Conservation (phyloP, 768 basidiomycete genomes). For the Fomitopsis pulvina region DNA sequence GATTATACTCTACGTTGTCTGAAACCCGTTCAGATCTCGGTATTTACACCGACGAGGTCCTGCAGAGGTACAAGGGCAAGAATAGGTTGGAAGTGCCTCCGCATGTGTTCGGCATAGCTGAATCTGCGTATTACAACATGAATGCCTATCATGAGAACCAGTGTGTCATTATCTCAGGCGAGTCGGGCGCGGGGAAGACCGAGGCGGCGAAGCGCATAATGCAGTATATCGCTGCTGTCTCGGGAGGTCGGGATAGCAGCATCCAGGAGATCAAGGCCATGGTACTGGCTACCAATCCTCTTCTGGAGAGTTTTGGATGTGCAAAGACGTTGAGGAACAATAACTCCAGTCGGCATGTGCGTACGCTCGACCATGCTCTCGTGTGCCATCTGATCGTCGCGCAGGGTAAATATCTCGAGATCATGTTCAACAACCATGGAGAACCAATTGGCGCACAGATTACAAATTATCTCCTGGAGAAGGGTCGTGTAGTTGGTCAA, state of each 20-base stretch:
- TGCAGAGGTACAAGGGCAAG: constrained; percentile 88
- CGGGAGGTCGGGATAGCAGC: constrained; percentile 79
- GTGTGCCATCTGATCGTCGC: constrained; percentile 6
- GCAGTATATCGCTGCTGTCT: constrained; percentile 99
- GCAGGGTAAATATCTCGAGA: constrained; percentile 97
- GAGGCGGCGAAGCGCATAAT: constrained; percentile 99
- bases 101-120: constrained; percentile 96
- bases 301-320: constrained; percentile 97
- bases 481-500: constrained; percentile 94
- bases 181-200: constrained; percentile 98
- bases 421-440: constrained; percentile 93
- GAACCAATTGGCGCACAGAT: constrained; percentile 97
- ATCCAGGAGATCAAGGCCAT: constrained; percentile 99
- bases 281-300: constrained; percentile 96
- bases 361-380: constrained; percentile 23
- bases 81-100: constrained; percentile 97
- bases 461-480: constrained; percentile 96
- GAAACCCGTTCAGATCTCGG: constrained; percentile 65
- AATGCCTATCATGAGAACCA: constrained; percentile 99
- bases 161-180: constrained; percentile 98
- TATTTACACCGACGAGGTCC: constrained; percentile 89
- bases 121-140: constrained; percentile 98
- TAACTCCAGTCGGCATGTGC: constrained; percentile 95
- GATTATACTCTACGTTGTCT: not conserved
- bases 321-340: constrained; percentile 99